Evolutionary conservation across 2,329 filamentous ascomycete species (phyloP).

Genomic region (Harringtonia lauricola): DNA sequence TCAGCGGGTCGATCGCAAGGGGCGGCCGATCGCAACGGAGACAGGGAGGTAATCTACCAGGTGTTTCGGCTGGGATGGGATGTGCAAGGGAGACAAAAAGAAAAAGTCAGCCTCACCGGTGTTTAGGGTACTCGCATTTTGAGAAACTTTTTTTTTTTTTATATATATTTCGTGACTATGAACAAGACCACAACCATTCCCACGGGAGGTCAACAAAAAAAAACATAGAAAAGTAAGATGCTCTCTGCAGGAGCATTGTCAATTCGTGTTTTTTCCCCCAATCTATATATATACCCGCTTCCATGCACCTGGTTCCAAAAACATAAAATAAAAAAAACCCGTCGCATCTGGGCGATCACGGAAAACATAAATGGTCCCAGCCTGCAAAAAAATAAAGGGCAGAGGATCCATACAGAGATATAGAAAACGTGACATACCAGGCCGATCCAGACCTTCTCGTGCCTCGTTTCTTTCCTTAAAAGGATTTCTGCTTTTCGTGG

Average conservation of each 20-base stretch:
- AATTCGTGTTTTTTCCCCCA: slow-evolving; percentile 2
- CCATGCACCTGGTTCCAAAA: slow-evolving; percentile 5
- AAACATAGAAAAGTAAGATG: not conserved
- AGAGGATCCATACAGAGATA: no score
- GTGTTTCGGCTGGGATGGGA: no score
- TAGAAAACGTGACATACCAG: no score
- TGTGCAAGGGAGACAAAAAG: not conserved
- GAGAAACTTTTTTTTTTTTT: not conserved
- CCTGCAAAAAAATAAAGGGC: no score
- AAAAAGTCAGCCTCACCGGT: not conserved
- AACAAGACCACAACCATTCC: not conserved
- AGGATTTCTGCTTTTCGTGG: no score
- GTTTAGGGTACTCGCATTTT: no score
- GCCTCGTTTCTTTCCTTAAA: no score
- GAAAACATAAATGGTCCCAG: no score
- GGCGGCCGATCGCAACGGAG: slow-evolving; percentile 56
- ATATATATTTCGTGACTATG: no score
- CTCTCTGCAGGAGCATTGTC: slow-evolving; percentile 5
- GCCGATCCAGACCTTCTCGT: no score
- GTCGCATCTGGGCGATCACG: not conserved
- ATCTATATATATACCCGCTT: slow-evolving; percentile 6
- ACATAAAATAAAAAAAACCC: slow-evolving; percentile 8
- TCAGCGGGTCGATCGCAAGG: slow-evolving; percentile 77
- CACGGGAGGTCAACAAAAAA: not conserved
- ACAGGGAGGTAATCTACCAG: no score